Evolutionary conservation across 345 rosid genomes (phyloP).

Genomic region (Dipteronia sinensis): DNA sequence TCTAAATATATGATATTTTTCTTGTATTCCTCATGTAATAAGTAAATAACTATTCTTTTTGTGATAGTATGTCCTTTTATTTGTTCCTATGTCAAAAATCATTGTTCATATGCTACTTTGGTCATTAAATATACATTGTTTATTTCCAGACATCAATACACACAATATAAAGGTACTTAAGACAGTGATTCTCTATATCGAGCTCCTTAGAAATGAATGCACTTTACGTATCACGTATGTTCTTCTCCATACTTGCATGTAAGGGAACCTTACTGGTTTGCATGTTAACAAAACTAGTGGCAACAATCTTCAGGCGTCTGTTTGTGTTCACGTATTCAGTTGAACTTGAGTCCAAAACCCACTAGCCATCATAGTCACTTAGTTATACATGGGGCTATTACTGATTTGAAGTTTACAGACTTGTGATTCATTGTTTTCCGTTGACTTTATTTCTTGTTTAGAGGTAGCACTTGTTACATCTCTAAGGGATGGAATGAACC

Average conservation of each 20-base stretch:
- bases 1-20: background rate
- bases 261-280: too few relatives aligned
- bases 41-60: background rate
- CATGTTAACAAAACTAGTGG: too few relatives aligned
- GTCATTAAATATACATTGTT: background rate
- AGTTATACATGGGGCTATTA: background rate
- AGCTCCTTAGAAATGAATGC: background rate
- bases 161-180: background rate
- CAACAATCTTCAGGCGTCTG: too few relatives aligned
- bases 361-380: slow-evolving; percentile 5
- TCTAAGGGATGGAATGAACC: slow-evolving; percentile 65
- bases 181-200: background rate
- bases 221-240: background rate
- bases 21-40: background rate
- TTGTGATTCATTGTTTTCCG: background rate
- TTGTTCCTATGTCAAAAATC: background rate
- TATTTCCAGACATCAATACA: background rate
- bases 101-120: background rate
- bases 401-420: background rate
- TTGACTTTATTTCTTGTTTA: slow-evolving; percentile 21
- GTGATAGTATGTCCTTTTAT: background rate
- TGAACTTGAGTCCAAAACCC: background rate
- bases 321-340: background rate
- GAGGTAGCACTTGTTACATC: slow-evolving; percentile 69
- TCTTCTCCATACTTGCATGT: background rate